Evolutionary conservation across 2,329 filamentous ascomycete genomes (phyloP), one percentile per base, ranked within the genome.

Genomic region (Karstenula rhodostoma): DNA sequence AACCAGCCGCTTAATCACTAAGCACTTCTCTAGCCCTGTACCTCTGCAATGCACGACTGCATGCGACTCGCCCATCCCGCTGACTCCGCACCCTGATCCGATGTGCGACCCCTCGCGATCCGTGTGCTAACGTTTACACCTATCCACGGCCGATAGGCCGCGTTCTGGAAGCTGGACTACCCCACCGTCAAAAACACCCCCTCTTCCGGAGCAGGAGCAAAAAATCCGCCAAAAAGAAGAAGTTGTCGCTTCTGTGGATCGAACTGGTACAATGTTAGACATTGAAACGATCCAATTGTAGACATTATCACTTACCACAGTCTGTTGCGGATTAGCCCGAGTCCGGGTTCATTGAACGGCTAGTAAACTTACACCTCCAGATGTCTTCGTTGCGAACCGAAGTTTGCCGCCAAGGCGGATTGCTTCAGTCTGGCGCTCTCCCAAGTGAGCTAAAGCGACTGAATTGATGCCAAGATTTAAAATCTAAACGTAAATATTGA

Each of bases 391-490:
- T 35, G 55, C 17, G 46, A 56, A 60, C 58, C 57, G 44, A 60
- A 51, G 58, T 56, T 60, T 60, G 58, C 52, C 46, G 53, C 27
- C 46, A 17, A 47, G 23, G 32, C 52, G 51, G 51, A 60, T 60
- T 60, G 52, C 58, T 60, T 60, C 58, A 60, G 58, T 60, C 58
- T 60, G 58, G 58, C 58, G 58, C 58, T 60, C 58, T 60, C 58
- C 58, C 58, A 60, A 60, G 58, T 60, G 58, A 60, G 58, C 58
- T 60, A 60, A 60, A 60, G 58, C 58, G 51, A 56, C 58, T 53
- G 35, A 37, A n/a, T 33, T 49, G 47, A 49, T 49, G 27, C 5
- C 4, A 29, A n/a, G 13, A 3, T 35, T 2, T 10, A 12, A 9
- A 5, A 1, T 13, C 1, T 35, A 12, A 1, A 35, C 33, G 15